These are phyloP conservation scores for Canavalia gladiata DNA, from an alignment of 306 rosid genomes.

Conservation along the genomic window DNA sequence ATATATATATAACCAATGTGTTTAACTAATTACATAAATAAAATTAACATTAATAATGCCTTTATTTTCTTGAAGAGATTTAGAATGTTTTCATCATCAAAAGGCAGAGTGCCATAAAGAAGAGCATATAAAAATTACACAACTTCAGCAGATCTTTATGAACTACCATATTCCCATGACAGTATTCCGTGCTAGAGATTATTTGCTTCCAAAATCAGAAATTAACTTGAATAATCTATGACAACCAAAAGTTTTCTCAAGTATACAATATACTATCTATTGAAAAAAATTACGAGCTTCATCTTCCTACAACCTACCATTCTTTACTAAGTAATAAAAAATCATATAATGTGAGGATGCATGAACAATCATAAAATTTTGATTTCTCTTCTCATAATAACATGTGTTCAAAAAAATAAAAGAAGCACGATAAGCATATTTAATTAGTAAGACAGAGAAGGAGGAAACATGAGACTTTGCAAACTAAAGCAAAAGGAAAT, in stretches of 20 bases:
- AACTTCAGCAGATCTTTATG: conserved; percentile 83
- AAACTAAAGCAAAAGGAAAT: conserved; percentile 29
- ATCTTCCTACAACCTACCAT: conserved; percentile 93
- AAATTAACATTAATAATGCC: conserved; percentile 45
- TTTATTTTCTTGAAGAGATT: conserved; percentile 84
- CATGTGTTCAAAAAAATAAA: conserved; percentile 42
- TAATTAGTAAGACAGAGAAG: not conserved
- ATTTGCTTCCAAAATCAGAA: conserved; percentile 65
- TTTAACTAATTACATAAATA: not conserved
- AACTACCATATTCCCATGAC: conserved; percentile 97
- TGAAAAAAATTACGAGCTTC: conserved; percentile 96
- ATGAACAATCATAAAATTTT: conserved; percentile 89
- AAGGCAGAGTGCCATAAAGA: conserved; percentile 94
- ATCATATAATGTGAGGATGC: conserved; percentile 95
- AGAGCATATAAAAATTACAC: conserved; percentile 90
- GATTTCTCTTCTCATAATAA: conserved; percentile 90
- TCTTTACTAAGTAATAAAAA: conserved; percentile 89
- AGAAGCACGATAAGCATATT: conserved; percentile 17
- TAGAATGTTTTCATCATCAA: conserved; percentile 89
- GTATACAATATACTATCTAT: conserved; percentile 65
- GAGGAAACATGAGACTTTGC: conserved; percentile 36
- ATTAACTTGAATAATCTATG: conserved; percentile 27
- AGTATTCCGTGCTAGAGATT: conserved; percentile 94
- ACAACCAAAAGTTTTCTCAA: conserved; percentile 26
- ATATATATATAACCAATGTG: not conserved